Evolutionary conservation across 2,329 filamentous ascomycete genomes (phyloP).

Genomic region (Graphilbum sp.): DNA sequence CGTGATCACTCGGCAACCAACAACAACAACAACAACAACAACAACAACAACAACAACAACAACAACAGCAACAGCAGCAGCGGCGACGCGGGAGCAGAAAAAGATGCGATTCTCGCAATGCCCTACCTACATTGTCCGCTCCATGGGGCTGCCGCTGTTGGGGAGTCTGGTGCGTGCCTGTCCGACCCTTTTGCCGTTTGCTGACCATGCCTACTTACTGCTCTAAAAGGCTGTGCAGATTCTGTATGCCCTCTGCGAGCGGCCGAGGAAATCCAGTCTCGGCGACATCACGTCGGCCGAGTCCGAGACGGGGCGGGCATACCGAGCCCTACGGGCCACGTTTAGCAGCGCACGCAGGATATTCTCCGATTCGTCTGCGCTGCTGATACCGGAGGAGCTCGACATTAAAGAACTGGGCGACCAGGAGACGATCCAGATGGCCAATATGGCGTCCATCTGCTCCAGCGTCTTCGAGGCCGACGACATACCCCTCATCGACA

Average conservation of each 20-base stretch:
- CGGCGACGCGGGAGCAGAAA: constrained; percentile 11
- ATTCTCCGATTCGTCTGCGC: constrained; percentile 16
- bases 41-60: constrained; percentile 2
- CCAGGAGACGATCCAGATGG: constrained; percentile 25
- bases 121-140: constrained; percentile 17
- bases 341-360: constrained; percentile 17
- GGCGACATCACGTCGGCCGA: constrained; percentile 14
- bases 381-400: constrained; percentile 20
- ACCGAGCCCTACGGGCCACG: constrained; percentile 16
- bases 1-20: too few relatives aligned
- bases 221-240: constrained; percentile 21
- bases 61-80: constrained; percentile 3
- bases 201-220: too few relatives aligned
- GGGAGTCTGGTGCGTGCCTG: constrained; percentile 15
- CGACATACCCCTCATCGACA: constrained; percentile 22
- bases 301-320: constrained; percentile 19
- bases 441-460: constrained; percentile 31
- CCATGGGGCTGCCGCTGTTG: constrained; percentile 19
- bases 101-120: constrained; percentile 19
- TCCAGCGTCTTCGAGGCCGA: constrained; percentile 22
- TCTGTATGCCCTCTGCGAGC: constrained; percentile 19
- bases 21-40: background rate
- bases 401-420: constrained; percentile 21
- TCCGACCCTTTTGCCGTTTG: background rate
- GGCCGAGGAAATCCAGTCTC: constrained; percentile 15